Conservation (phyloP, 768 basidiomycete genomes). For the Tricholoma bakamatsutake region DNA sequence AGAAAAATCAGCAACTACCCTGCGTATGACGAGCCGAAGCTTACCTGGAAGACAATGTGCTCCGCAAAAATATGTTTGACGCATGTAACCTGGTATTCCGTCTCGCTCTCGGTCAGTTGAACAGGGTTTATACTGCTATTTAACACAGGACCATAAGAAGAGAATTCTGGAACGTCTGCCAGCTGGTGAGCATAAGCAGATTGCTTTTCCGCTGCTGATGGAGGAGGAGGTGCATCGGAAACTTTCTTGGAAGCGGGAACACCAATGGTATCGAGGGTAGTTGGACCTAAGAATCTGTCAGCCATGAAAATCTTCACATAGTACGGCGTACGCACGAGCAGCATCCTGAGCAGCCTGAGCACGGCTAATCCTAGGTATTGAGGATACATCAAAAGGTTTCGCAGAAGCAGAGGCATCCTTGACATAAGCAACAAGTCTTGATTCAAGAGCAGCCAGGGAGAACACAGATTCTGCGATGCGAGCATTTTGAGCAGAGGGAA, state of each 20-base stretch:
- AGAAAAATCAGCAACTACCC: background rate
- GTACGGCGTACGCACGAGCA: constrained; percentile 52
- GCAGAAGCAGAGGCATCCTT: constrained; percentile 67
- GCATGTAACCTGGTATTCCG: constrained; percentile 94
- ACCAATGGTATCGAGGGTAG: constrained; percentile 78
- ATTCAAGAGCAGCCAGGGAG: constrained; percentile 84
- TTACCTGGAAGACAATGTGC: constrained; percentile 94
- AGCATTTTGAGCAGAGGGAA: background rate
- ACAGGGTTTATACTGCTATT: constrained; percentile 77
- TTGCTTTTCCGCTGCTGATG: constrained; percentile 83
- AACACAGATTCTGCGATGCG: constrained; percentile 79
- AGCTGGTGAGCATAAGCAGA: constrained; percentile 86
- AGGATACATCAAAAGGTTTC: constrained; percentile 78
- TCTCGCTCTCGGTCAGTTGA: constrained; percentile 93
- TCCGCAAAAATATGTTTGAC: constrained; percentile 97
- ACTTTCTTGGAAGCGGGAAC: constrained; percentile 58
- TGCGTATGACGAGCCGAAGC: constrained; percentile 12
- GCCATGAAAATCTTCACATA: background rate
- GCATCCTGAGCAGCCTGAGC: constrained; percentile 86
- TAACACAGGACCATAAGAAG: constrained; percentile 77
- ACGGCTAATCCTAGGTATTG: constrained; percentile 92
- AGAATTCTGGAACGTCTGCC: constrained; percentile 79
- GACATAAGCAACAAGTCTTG: constrained; percentile 90
- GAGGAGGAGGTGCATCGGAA: constrained; percentile 59
- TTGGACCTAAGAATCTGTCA: constrained; percentile 55